These are phyloP conservation scores for Podospora pseudocomata DNA, from an alignment of 495 filamentous ascomycete species.

Conservation along the genomic window DNA sequence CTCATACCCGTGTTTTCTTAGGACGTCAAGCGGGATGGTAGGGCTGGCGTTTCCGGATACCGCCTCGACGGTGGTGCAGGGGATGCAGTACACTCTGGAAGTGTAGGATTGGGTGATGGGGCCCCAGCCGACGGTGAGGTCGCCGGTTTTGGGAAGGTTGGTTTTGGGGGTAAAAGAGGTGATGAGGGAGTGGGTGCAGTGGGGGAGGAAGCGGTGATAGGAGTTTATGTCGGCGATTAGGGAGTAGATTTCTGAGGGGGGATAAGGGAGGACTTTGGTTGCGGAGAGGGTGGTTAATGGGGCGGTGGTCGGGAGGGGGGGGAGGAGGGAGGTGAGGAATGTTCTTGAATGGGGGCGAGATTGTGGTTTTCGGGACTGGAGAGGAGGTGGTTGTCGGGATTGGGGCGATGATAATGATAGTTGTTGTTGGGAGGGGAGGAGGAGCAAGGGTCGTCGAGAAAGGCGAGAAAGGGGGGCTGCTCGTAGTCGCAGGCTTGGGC, in stretches of 20 bases:
- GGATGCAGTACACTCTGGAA: constrained; percentile 69
- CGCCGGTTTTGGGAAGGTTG: constrained; percentile 64
- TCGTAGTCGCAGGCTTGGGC: no score
- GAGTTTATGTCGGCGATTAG: constrained; percentile 79
- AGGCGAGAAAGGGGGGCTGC: no score
- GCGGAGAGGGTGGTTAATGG: constrained; percentile 55
- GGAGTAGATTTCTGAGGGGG: constrained; percentile 63
- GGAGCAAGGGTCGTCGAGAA: neutral
- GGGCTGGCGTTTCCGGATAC: constrained; percentile 58
- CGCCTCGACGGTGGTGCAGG: constrained; percentile 65
- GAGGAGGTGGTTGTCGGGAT: neutral
- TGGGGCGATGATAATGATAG: no score
- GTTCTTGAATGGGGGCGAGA: neutral
- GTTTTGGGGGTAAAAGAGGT: constrained; percentile 18
- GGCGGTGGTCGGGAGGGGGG: neutral
- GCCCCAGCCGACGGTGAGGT: constrained; percentile 80
- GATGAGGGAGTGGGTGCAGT: constrained; percentile 3
- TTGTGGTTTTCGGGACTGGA: neutral
- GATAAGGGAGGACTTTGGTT: constrained; percentile 75
- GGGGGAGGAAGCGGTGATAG: constrained; percentile 54
- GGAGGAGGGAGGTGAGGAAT: constrained; percentile 17
- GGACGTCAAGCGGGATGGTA: constrained; percentile 36
- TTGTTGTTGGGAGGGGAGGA: neutral
- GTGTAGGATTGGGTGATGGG: constrained; percentile 77
- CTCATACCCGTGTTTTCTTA: constrained; percentile 37